phyloP scores from a whole-genome alignment of 768 basidiomycete genomes.

The Boletus subparvulus region DNA sequence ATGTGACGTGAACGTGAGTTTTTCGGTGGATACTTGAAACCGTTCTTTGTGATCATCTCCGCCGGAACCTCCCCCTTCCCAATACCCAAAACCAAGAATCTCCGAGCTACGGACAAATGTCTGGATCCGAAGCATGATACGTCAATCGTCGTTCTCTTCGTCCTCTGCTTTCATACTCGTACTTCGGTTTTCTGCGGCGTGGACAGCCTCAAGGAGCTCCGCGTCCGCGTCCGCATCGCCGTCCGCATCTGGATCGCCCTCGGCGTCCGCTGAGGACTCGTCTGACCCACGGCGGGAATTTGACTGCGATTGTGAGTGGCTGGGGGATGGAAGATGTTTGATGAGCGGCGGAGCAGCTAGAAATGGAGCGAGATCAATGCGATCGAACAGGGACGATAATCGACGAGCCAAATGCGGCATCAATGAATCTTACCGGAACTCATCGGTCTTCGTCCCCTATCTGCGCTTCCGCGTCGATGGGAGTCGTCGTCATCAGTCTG shows the following conservation, averaged over 20 bases:
- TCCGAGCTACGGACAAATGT: neutral
- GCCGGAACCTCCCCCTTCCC: slow-evolving; percentile 15
- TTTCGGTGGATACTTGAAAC: slow-evolving; percentile 7
- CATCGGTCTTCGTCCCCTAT: slow-evolving; percentile 30
- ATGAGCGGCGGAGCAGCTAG: slow-evolving; percentile 15
- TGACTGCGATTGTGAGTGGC: slow-evolving; percentile 24
- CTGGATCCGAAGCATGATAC: neutral
- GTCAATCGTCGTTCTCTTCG: slow-evolving; percentile 23
- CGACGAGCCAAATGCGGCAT: neutral
- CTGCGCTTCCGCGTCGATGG: slow-evolving; percentile 19
- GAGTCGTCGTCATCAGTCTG: slow-evolving; percentile 27
- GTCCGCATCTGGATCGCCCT: slow-evolving; percentile 39
- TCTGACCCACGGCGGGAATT: slow-evolving; percentile 28
- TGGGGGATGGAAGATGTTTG: slow-evolving; percentile 28
- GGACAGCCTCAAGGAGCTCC: slow-evolving; percentile 52
- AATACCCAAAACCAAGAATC: slow-evolving; percentile 10
- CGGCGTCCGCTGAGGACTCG: slow-evolving; percentile 31
- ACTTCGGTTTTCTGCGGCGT: slow-evolving; percentile 47
- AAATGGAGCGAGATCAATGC: neutral
- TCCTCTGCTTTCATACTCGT: slow-evolving; percentile 32
- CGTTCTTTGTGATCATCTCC: neutral
- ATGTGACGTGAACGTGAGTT: neutral
- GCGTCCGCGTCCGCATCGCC: slow-evolving; percentile 42
- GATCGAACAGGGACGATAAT: slow-evolving; percentile 3
- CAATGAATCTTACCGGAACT: slow-evolving; percentile 25